These are phyloP conservation scores for Chlamydomonas sp. DNA, from an alignment of 139 green algal species.

Conservation along the genomic window DNA sequence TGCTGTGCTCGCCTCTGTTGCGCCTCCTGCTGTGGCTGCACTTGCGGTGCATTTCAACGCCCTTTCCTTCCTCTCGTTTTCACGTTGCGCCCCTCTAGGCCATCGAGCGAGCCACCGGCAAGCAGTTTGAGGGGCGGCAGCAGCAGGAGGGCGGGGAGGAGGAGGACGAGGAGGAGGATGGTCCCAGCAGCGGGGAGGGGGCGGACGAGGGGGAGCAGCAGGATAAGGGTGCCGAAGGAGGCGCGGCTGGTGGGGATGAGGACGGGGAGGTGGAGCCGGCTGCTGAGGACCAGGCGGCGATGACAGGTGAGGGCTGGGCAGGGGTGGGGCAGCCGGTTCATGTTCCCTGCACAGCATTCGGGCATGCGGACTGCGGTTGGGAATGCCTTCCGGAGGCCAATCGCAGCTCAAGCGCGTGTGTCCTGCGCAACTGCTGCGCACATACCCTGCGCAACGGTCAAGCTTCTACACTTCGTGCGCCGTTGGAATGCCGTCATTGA, in stretches of 20 bases:
- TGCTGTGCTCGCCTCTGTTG: too few relatives aligned
- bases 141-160: not conserved
- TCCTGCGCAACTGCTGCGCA: too few relatives aligned
- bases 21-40: too few relatives aligned
- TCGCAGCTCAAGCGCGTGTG: too few relatives aligned
- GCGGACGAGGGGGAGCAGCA: not conserved
- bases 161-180: too few relatives aligned
- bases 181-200: too few relatives aligned
- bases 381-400: too few relatives aligned
- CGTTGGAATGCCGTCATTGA: too few relatives aligned
- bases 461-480: too few relatives aligned
- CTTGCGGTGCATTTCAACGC: too few relatives aligned
- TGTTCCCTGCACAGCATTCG: not conserved
- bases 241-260: not conserved
- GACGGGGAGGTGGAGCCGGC: not conserved
- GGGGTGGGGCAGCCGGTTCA: too few relatives aligned
- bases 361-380: not conserved
- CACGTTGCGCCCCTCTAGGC: slow-evolving; percentile 27
- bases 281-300: slow-evolving; percentile 4
- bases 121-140: slow-evolving; percentile 44
- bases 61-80: not conserved
- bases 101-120: slow-evolving; percentile 64
- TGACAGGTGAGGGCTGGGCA: not conserved
- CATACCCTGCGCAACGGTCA: too few relatives aligned
- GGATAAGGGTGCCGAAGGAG: not conserved